Conservation (phyloP, 805 yeast species). For the Lipomyces sp. region DNA sequence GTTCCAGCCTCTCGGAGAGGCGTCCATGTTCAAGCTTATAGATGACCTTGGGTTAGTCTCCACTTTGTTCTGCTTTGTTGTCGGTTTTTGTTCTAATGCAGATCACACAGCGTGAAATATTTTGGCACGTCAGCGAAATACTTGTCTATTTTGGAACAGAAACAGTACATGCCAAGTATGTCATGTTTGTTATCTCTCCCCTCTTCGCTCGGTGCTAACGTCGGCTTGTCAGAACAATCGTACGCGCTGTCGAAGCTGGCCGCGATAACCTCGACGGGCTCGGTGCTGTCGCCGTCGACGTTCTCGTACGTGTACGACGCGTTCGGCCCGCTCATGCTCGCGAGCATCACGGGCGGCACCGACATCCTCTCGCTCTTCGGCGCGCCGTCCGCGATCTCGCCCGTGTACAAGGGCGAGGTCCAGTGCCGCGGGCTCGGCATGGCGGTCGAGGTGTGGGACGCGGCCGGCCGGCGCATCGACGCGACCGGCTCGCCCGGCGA, state of each 20-base stretch:
- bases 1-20: slow-evolving; percentile 28
- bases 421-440: slow-evolving; percentile 31
- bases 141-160: slow-evolving; percentile 29
- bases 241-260: slow-evolving; percentile 16
- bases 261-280: slow-evolving; percentile 30
- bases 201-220: too few species aligned
- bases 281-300: slow-evolving; percentile 31
- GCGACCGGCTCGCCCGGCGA: slow-evolving; percentile 27
- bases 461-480: slow-evolving; percentile 18
- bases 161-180: slow-evolving; percentile 10
- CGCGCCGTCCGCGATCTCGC: slow-evolving; percentile 28
- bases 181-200: too few species aligned
- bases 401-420: slow-evolving; percentile 31
- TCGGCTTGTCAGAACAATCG: not conserved
- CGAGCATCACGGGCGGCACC: slow-evolving; percentile 32
- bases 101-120: slow-evolving; percentile 17
- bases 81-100: not conserved
- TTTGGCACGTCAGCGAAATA: slow-evolving; percentile 33
- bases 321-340: slow-evolving; percentile 25
- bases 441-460: slow-evolving; percentile 31
- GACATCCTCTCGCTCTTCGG: slow-evolving; percentile 31
- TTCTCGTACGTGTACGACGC: slow-evolving; percentile 29
- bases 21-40: slow-evolving; percentile 28
- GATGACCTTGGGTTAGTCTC: slow-evolving; percentile 24
- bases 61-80: too few species aligned